Conservation (phyloP, 75 land plant genomes). For the Sequoiadendron giganteum region DNA sequence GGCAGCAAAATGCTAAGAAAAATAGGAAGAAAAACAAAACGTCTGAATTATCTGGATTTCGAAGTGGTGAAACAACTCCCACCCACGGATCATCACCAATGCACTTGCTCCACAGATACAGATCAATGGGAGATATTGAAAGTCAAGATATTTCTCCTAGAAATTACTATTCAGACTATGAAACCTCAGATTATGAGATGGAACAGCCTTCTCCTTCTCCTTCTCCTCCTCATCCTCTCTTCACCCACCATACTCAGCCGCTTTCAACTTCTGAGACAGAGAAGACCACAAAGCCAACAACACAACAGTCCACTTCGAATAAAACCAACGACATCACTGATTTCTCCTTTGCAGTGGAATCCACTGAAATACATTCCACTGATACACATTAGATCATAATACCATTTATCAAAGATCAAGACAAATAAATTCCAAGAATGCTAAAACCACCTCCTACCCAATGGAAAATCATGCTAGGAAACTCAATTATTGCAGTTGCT, state of each 20-base stretch:
- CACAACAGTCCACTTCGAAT: not conserved
- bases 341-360: not conserved
- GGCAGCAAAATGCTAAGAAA: slow-evolving; percentile 14
- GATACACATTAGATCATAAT: not conserved
- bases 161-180: not conserved
- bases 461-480: not conserved
- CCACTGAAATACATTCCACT: not conserved
- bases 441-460: not conserved
- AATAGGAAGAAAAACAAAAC: not conserved
- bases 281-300: not conserved
- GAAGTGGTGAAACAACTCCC: slow-evolving; percentile 6
- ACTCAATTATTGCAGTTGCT: not conserved
- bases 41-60: slow-evolving; percentile 2
- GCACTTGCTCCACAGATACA: slow-evolving; percentile 4
- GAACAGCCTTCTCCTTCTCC: not conserved
- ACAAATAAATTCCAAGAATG: not conserved
- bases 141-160: not conserved
- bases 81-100: not conserved
- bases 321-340: not conserved
- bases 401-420: not conserved
- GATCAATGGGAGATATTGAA: slow-evolving; percentile 13
- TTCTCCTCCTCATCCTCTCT: not conserved
- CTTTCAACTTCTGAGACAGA: not conserved
- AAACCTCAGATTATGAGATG: not conserved
- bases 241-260: not conserved